Evolutionary conservation across 1,139 yeast species (phyloP).

Genomic region (Insectozyma bohioensis): DNA sequence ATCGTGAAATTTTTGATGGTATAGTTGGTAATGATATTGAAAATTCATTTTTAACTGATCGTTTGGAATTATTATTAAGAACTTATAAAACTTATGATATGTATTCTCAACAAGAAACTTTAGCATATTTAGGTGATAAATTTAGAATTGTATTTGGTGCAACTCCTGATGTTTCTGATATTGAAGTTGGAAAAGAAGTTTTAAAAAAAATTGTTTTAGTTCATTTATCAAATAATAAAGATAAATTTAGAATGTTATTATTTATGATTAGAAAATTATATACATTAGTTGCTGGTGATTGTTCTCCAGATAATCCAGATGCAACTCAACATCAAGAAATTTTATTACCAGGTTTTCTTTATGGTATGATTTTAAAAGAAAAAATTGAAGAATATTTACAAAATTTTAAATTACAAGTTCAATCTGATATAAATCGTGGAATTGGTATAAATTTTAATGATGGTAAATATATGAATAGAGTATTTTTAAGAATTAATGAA

Average conservation of each 20-base stretch:
- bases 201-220: constrained; percentile 83
- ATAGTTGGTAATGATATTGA: constrained; percentile 85
- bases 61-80: constrained; percentile 89
- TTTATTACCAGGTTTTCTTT: constrained; percentile 90
- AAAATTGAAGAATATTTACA: constrained; percentile 91
- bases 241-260: constrained; percentile 81
- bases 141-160: constrained; percentile 92
- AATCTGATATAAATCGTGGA: constrained; percentile 79
- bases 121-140: constrained; percentile 93
- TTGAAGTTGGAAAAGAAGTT: constrained; percentile 87
- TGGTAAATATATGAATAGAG: constrained; percentile 77
- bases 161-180: constrained; percentile 82
- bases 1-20: constrained; percentile 93
- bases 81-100: constrained; percentile 80
- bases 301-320: constrained; percentile 98
- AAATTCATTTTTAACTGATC: constrained; percentile 95
- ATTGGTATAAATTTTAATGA: constrained; percentile 82
- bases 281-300: constrained; percentile 93
- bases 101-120: constrained; percentile 79
- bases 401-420: constrained; percentile 69
- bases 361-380: constrained; percentile 96
- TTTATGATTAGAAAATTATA: constrained; percentile 96
- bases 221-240: constrained; percentile 69
- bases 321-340: constrained; percentile 99
- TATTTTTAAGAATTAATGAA: constrained; percentile 79